Conservation (phyloP, 805 yeast species). For the Candida easanensis region DNA sequence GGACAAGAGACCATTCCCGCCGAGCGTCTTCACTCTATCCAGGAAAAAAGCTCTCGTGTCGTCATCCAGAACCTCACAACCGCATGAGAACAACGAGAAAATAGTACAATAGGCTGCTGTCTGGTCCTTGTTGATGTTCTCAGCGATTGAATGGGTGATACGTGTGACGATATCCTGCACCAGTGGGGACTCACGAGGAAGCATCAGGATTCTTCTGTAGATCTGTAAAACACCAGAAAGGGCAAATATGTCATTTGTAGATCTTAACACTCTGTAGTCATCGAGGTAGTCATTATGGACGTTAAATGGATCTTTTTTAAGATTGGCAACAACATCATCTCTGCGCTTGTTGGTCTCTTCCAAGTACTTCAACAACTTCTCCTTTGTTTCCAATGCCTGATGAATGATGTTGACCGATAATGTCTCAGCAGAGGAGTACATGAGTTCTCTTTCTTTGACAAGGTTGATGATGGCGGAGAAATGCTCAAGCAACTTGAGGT, state of each 20-base stretch:
- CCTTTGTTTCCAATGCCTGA: slow-evolving; percentile 40
- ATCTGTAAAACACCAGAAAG: slow-evolving; percentile 54
- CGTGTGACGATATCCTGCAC: slow-evolving; percentile 41
- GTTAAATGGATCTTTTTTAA: slow-evolving; percentile 12
- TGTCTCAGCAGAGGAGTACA: slow-evolving; percentile 17
- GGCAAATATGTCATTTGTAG: slow-evolving; percentile 52
- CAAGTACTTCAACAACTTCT: slow-evolving; percentile 27
- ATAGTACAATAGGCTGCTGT: slow-evolving; percentile 53
- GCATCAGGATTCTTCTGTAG: slow-evolving; percentile 52
- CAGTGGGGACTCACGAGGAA: slow-evolving; percentile 44
- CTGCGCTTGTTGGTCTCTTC: slow-evolving; percentile 25
- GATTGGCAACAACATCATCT: slow-evolving; percentile 23
- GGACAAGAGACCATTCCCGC: slow-evolving; percentile 34
- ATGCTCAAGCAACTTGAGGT: slow-evolving; percentile 55
- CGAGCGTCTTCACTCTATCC: slow-evolving; percentile 36
- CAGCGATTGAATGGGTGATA: slow-evolving; percentile 33
- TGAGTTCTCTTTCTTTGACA: slow-evolving; percentile 30
- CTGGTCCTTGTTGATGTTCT: slow-evolving; percentile 38
- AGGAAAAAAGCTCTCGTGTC: slow-evolving; percentile 33
- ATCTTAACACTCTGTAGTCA: slow-evolving; percentile 32
- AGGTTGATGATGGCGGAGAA: slow-evolving; percentile 48
- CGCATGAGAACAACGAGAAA: slow-evolving; percentile 51
- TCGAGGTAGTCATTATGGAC: slow-evolving; percentile 2
- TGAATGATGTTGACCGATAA: slow-evolving; percentile 13
- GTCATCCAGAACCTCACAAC: slow-evolving; percentile 46